Evolutionary conservation across 108 stramenopile genomes (phyloP).

Genomic region (Skeletonema tropicum): DNA sequence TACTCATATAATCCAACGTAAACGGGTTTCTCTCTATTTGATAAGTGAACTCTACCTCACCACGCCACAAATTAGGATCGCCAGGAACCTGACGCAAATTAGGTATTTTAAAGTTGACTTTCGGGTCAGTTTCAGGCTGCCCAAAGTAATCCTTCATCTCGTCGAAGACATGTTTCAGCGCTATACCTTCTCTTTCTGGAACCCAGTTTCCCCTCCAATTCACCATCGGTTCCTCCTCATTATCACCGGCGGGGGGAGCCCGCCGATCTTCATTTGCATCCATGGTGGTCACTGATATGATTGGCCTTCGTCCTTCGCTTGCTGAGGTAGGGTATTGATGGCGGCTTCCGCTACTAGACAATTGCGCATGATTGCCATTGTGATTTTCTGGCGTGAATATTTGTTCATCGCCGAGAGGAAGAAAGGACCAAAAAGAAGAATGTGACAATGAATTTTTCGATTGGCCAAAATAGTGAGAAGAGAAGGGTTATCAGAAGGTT

Average conservation of each 20-base stretch:
- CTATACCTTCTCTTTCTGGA: not conserved
- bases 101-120: not conserved
- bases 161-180: not conserved
- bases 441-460: too few species aligned
- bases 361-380: too few species aligned
- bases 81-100: not conserved
- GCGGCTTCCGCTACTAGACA: too few species aligned
- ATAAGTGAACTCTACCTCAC: not conserved
- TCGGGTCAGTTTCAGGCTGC: not conserved
- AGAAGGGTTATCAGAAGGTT: too few species aligned
- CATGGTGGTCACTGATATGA: not conserved
- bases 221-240: not conserved
- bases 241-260: not conserved
- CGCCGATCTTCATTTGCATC: conserved; percentile 1
- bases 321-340: too few species aligned
- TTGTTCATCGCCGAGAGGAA: too few species aligned
- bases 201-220: not conserved
- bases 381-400: too few species aligned
- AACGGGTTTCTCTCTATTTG: not conserved
- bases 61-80: not conserved
- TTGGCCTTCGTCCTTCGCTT: not conserved
- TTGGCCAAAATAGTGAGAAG: too few species aligned
- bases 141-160: conserved; percentile 1
- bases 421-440: too few species aligned
- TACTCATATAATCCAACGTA: conserved; percentile 1